Base-by-base conservation (phyloP, 768 basidiomycete genomes). In the Trametes coccinea region DNA sequence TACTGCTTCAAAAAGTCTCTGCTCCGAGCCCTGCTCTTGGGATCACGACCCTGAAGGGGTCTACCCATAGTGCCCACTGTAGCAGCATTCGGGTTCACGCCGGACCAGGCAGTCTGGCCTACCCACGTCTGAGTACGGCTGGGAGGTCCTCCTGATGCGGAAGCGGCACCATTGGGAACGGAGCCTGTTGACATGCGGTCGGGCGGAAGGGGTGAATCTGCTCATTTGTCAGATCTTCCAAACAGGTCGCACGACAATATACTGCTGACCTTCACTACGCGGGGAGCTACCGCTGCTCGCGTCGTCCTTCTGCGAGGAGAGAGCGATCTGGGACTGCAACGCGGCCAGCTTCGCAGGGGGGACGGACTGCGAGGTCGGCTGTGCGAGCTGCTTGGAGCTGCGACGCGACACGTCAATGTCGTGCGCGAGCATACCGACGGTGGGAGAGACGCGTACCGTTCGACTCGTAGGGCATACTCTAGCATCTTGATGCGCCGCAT, bases 401-500 rank as follows among this genome's bases (percentile, higher is more conserved):
- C 57, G 59, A 58, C 56, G 67, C 67, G 68, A 74, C 73, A 76
- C 74, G 75, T 79, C 72, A 80, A 72, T 67, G 69, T 67, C 62
- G 57, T 47, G 47, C 48, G 64, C 33, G 49, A 52, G 49, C 46
- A 46, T 29, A 63, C 56, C 43, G 58, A 14, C 30, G 46, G 59
- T 43, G 61, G 57, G 56, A 59, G 11, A 37, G 56, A 60, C n/a
- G 80, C 84, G 70, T 64, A 97, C 95, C 97, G 87, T 78, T 99
- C 97, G 80, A 95, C 88, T 49, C 94, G 87, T 50, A 99, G 80
- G 43, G 96, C 97, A 75, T 94, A 98, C 77, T 99, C 97, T 53
- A 99, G 86, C 96, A 99, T 97, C 84, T 97, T 97, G 67, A 98
- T 97, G 61, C 97, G 87, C 63, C 95, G 87, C 84, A 95, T 89